phyloP scores from a whole-genome alignment of 805 yeast genomes.

The Sungouiozyma intestinalis region DNA sequence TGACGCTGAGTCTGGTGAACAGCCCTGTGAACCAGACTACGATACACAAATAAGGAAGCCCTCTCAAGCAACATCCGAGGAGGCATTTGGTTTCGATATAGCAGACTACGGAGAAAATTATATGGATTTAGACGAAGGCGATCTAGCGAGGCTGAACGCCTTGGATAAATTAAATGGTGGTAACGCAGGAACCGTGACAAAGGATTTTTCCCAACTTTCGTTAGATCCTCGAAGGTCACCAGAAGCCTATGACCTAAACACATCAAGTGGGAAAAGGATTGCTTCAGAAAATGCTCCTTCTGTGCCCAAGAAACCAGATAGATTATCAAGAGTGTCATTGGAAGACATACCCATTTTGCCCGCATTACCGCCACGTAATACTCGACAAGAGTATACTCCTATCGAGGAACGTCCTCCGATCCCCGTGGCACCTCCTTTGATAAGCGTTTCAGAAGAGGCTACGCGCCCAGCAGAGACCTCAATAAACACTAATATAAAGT shows the following conservation, averaged over 20 bases:
- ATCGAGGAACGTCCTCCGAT: not conserved
- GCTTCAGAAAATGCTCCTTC: not conserved
- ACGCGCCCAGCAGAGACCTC: not conserved
- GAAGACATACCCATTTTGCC: not conserved
- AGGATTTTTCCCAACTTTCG: not conserved
- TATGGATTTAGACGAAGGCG: slow-evolving; percentile 11
- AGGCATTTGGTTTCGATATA: slow-evolving; percentile 3
- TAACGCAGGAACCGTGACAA: not conserved
- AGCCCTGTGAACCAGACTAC: not conserved
- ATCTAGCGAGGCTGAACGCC: slow-evolving; percentile 10
- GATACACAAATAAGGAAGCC: not conserved
- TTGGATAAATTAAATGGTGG: slow-evolving; percentile 9
- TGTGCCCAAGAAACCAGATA: not conserved
- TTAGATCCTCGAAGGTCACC: not conserved
- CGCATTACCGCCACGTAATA: not conserved
- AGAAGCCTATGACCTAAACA: not conserved
- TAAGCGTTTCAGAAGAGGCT: not conserved
- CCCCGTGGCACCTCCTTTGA: not conserved
- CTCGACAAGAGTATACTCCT: not conserved
- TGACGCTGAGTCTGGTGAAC: slow-evolving; percentile 1
- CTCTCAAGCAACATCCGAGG: not conserved
- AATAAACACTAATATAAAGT: too few species aligned
- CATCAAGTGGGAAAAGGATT: not conserved
- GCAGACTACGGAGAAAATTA: slow-evolving; percentile 6
- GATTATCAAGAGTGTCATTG: slow-evolving; percentile 1